Percentiles rank a stretch among this genome's conserved stretches.
These are phyloP conservation scores for Cordyceps tenuipes DNA, from an alignment of 2,329 filamentous ascomycete species.

Conservation along the genomic window DNA sequence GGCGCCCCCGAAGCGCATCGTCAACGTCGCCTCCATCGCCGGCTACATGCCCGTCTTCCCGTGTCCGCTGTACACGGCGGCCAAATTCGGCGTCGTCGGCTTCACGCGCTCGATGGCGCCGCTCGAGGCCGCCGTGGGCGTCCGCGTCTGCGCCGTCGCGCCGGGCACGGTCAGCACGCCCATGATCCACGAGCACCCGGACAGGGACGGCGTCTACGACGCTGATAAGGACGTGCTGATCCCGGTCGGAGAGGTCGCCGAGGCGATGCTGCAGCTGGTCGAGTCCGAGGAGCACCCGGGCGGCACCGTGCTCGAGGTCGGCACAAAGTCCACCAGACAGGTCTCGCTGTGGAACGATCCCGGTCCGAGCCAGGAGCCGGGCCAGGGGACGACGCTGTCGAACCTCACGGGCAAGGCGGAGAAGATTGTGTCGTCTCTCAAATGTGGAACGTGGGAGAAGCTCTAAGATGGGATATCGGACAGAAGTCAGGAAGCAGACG, in stretches of 20 bases:
- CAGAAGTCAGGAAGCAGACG: too few species aligned
- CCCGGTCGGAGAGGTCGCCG: constrained; percentile 33
- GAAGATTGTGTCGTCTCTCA: not conserved
- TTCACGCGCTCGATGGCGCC: constrained; percentile 33
- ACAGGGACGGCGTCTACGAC: constrained; percentile 32
- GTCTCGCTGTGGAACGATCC: constrained; percentile 30
- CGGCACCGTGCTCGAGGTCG: constrained; percentile 36
- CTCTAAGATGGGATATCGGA: not conserved
- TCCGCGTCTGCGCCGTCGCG: constrained; percentile 36
- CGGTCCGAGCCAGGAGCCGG: constrained; percentile 25
- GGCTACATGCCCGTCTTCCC: constrained; percentile 26
- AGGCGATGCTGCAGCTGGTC: constrained; percentile 34
- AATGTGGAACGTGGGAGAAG: not conserved
- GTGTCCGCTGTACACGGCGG: constrained; percentile 30
- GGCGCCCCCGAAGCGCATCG: constrained; percentile 26
- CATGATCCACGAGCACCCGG: constrained; percentile 35
- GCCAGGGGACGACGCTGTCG: constrained; percentile 19
- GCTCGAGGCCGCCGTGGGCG: constrained; percentile 24
- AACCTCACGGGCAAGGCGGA: constrained; percentile 16
- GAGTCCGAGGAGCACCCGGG: constrained; percentile 26
- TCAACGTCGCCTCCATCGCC: constrained; percentile 31
- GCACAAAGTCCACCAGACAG: constrained; percentile 21
- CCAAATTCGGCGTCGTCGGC: constrained; percentile 30
- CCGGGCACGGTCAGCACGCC: constrained; percentile 38
- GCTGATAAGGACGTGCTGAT: constrained; percentile 30